Percentiles rank a stretch among this genome's conserved stretches.
Conservation (phyloP, 768 basidiomycete species). For the Pilatotrama ljubarskyi region DNA sequence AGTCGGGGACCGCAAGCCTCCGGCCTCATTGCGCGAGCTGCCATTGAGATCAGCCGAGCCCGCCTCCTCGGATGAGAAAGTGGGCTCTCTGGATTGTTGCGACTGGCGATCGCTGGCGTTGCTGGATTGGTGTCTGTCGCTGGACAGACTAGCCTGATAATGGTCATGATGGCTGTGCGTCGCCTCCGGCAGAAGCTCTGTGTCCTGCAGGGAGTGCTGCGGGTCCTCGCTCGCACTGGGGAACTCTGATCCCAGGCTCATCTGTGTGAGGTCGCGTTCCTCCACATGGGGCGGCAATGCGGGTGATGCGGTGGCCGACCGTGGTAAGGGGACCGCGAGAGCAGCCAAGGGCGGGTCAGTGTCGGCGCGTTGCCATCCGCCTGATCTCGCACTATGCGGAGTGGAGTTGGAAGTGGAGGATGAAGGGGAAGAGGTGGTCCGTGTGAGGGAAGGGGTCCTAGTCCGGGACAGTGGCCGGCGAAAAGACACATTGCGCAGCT, state of each 20-base stretch:
- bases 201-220: conserved; percentile 5
- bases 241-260: conserved; percentile 9
- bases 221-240: background rate
- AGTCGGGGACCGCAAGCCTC: conserved; percentile 34
- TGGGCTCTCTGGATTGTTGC: conserved; percentile 47
- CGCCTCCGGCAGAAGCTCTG: conserved; percentile 15
- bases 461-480: conserved; percentile 33
- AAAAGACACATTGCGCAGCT: conserved; percentile 30
- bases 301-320: conserved; percentile 31
- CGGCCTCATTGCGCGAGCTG: background rate
- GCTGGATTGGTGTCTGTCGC: background rate
- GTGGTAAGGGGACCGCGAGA: conserved; percentile 44
- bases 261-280: conserved; percentile 17
- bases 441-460: conserved; percentile 38
- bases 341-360: conserved; percentile 50
- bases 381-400: conserved; percentile 49
- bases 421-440: conserved; percentile 31
- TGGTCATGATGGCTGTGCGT: background rate
- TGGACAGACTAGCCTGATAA: background rate
- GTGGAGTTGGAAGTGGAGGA: conserved; percentile 34
- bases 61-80: conserved; percentile 68
- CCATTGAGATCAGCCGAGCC: conserved; percentile 14
- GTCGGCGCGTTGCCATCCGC: conserved; percentile 37
- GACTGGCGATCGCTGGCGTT: conserved; percentile 9
- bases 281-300: conserved; percentile 4